Base-by-base conservation (phyloP, 257 asterid species). In the Solanum pinnatisectum region DNA sequence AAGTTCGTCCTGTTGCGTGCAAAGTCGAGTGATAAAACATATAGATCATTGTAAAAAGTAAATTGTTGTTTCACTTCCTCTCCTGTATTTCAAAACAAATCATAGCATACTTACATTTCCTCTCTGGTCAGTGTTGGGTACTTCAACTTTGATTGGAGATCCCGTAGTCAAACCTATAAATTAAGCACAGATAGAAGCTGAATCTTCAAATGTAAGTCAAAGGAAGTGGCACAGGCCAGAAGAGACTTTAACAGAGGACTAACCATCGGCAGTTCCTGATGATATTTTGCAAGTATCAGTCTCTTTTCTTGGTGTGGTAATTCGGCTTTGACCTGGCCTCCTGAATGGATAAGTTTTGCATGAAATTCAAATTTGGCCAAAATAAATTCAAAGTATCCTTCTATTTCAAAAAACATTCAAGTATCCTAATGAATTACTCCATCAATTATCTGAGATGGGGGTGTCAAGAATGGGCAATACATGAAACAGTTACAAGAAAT, bases 281-380 rank as follows among this genome's bases (percentile, higher is more conserved):
- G 96, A 90, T 89, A 97, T 97, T 89, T 90, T 91, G 90, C 99
- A 97, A 10, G 98, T 93, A 90, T 96, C 99, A 2, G 99, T 96
- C 93, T 97, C 99, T 91, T 97, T 97, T 89, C 99, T 96, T 22
- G 98, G 98, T 78, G 99, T 95, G 89, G 99, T 97, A 88, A 97
- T 97, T 91, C 98, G 91, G 91, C 99, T 97, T 93, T 97, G 99
- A 87, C 99, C 99, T 84, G 99, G 99, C 92, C 99, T 94, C 99
- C 99, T 97, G 88, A 52, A 90, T 20, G 81, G 76, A 85, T 63
- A 88, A 25, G 74, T 85, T 70, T 82, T 49, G 70, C 15, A 30
- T 27, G 42, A 22, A 44, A 49, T 44, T 52, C 37, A 82, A 30
- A 46, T 27, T 11, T 10, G 9, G 10, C 42, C 20, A 49, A 82